phyloP scores from a whole-genome alignment of 441 rosid species.

The Gossypium schwendimanii region DNA sequence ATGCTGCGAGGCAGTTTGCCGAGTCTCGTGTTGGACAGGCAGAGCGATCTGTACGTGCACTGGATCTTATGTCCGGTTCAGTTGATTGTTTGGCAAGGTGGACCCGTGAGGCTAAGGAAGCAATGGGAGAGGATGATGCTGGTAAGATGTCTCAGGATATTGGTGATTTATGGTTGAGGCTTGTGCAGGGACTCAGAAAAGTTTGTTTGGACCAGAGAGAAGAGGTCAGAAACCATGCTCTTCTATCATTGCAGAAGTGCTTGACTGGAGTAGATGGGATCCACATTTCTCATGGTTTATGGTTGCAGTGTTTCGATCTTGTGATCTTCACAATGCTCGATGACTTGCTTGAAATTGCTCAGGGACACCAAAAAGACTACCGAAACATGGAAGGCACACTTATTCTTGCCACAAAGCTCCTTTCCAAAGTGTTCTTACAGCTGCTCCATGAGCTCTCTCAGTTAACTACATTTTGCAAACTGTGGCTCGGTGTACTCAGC shows the following conservation, averaged over 20 bases:
- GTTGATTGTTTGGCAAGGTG: constrained; percentile 66
- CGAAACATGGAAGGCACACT: constrained; percentile 88
- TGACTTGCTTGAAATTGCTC: constrained; percentile 75
- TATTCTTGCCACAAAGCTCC: constrained; percentile 58
- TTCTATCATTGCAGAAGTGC: constrained; percentile 71
- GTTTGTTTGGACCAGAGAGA: constrained; percentile 92
- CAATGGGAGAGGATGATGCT: constrained; percentile 59
- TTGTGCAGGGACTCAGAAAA: constrained; percentile 81
- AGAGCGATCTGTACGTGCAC: constrained; percentile 62
- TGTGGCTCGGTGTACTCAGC: constrained; percentile 80
- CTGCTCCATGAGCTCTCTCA: constrained; percentile 56
- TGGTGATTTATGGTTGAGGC: constrained; percentile 91
- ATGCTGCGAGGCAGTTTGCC: constrained; percentile 90
- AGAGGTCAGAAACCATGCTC: constrained; percentile 89
- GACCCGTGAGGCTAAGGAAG: constrained; percentile 56
- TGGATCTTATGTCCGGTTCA: constrained; percentile 83
- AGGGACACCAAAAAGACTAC: constrained; percentile 71
- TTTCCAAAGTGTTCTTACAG: constrained; percentile 64
- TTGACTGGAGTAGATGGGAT: constrained; percentile 59
- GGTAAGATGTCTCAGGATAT: constrained; percentile 59
- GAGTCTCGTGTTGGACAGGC: constrained; percentile 92
- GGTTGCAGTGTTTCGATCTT: constrained; percentile 77
- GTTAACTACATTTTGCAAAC: constrained; percentile 69
- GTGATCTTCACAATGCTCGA: constrained; percentile 83
- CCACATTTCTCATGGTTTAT: constrained; percentile 47